Base-by-base conservation (phyloP, 352 stramenopile species). In the Globisporangium camurandrum region DNA sequence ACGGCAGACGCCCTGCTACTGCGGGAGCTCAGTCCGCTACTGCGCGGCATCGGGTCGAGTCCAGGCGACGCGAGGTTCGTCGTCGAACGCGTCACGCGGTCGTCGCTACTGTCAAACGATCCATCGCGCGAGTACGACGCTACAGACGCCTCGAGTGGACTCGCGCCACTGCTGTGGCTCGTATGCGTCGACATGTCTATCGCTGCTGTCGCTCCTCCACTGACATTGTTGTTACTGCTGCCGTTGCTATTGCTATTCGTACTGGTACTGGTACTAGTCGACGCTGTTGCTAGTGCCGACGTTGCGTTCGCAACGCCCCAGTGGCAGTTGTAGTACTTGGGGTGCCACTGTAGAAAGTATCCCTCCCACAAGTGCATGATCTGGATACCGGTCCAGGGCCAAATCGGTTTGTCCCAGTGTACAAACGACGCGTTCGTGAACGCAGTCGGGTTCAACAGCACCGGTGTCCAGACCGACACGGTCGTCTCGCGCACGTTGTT, bases 331-430 rank as follows among this genome's bases (percentile, higher is more conserved):
- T 83, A 72, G 59, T 80, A 92, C 60, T 88, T 88, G 8, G 80
- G 77, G 47, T 92, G 80, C 75, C 76, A 89, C 50, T 93, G 83
- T 49, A 93, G 86, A 46, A 90, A 93, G 46, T 91, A 93, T 31
- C 69, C 65, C 7, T 89, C 78, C 83, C 83, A 93, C 8, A 93
- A 41, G 33, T 65, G 67, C 52, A 93, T 70, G 75, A 88, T 89
- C 49, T 90, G 82, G 42, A 66, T 70, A 27, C 75, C 83, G 2
- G 75, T 77, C 83, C 83, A 93, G 1, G 81, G 77, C 83, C 83
- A 93, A 46, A 91, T 79, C 4, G 83, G 77, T 6, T 68, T 61
- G 7, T 81, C 54, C 17, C 66, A 50, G 34, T 59, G 53, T 19
- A 66, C 61, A 44, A 88, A 91, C 17, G 66, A 55, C 2, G 46